Conservation (phyloP, 495 filamentous ascomycete genomes). For the Aeminium ludgeri region DNA sequence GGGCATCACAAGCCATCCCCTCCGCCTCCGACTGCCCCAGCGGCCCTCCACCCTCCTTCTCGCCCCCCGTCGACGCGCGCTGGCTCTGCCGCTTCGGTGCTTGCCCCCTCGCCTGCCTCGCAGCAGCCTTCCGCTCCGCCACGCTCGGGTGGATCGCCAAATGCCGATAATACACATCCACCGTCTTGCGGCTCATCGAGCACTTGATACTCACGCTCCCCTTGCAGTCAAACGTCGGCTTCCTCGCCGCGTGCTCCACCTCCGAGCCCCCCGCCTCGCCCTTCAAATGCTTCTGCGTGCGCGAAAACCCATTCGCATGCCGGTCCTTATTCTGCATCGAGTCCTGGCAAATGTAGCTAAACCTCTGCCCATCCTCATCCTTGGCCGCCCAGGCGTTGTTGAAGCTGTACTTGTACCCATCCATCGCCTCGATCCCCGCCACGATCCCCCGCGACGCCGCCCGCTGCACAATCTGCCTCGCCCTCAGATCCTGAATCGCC, state of each 20-base stretch:
- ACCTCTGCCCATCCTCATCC: slow-evolving; percentile 10
- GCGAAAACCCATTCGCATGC: slow-evolving; percentile 13
- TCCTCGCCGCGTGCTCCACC: slow-evolving; percentile 3
- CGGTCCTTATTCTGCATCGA: slow-evolving; percentile 19
- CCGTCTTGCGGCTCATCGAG: not conserved
- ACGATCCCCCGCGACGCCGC: slow-evolving; percentile 15
- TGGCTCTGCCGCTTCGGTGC: not conserved
- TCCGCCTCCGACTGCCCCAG: slow-evolving; percentile 1
- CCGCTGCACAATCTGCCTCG: slow-evolving; percentile 11
- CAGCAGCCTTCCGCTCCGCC: slow-evolving; percentile 3
- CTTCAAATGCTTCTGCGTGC: slow-evolving; percentile 11
- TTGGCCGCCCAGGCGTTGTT: slow-evolving; percentile 13
- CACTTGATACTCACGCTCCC: slow-evolving; percentile 17
- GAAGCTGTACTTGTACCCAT: slow-evolving; percentile 16
- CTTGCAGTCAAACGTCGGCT: slow-evolving; percentile 18
- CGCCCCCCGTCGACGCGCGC: not conserved
- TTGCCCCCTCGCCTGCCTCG: not conserved
- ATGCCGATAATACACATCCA: slow-evolving; percentile 15
- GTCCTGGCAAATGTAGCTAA: slow-evolving; percentile 16
- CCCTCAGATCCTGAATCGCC: not conserved
- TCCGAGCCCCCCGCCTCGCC: slow-evolving; percentile 1
- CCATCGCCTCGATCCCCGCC: slow-evolving; percentile 10
- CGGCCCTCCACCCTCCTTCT: slow-evolving; percentile 3
- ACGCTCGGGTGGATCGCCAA: slow-evolving; percentile 12
- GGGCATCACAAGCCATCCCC: no score